Percentiles rank a stretch among this genome's conserved stretches.
These are phyloP conservation scores for Trichophyton verrucosum DNA, from an alignment of 2,329 filamentous ascomycete genomes.

Conservation along the genomic window DNA sequence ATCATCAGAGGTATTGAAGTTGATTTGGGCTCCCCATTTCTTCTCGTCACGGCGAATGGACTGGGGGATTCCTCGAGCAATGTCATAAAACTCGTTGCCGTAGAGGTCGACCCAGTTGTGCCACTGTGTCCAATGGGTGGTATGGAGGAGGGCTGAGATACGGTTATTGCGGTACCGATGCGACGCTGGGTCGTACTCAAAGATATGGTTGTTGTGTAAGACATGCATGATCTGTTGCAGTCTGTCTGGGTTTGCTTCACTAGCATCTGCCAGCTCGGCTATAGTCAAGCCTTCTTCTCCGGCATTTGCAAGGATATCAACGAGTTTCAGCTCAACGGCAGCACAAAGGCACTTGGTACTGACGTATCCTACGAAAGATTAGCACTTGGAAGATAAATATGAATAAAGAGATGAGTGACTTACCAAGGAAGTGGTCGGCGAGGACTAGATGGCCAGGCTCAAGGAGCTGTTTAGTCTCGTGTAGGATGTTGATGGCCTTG, in stretches of 20 bases:
- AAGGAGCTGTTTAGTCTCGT: constrained; percentile 8
- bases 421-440: constrained; percentile 20
- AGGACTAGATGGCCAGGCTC: constrained; percentile 18
- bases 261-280: constrained; percentile 12
- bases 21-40: constrained; percentile 28
- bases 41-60: constrained; percentile 15
- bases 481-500: neutral
- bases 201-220: constrained; percentile 27
- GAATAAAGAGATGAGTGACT: neutral
- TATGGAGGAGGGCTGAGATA: constrained; percentile 23
- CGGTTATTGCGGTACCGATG: constrained; percentile 26
- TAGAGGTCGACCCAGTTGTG: constrained; percentile 34
- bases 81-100: constrained; percentile 35
- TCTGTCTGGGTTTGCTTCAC: constrained; percentile 17
- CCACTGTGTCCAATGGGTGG: constrained; percentile 36
- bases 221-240: constrained; percentile 24
- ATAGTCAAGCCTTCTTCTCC: constrained; percentile 14
- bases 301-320: constrained; percentile 19
- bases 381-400: neutral
- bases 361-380: neutral
- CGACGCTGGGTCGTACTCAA: constrained; percentile 20
- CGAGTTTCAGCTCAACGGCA: constrained; percentile 21
- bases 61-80: constrained; percentile 29
- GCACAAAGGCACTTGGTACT: constrained; percentile 10
- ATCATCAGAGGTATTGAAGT: constrained; percentile 29